Evolutionary conservation across 192 early-diverging fungal species (phyloP), one percentile per base, ranked within the genome.

Genomic region (Entophlyctis helioformis): DNA sequence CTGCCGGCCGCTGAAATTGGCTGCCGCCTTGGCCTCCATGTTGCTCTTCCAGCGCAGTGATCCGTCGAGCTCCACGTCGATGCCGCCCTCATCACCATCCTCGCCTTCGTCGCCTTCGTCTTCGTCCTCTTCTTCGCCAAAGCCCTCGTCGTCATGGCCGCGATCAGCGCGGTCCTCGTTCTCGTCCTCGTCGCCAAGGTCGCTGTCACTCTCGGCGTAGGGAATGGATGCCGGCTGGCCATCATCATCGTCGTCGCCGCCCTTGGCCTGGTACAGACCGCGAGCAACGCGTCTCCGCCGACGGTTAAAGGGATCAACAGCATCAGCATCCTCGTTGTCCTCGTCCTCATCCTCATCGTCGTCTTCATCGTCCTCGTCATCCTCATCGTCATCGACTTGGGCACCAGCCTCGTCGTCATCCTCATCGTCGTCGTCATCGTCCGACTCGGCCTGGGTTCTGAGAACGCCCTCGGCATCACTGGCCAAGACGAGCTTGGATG

Each of bases 1-100:
- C 52, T 54, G 42, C 9, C 63, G 63, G 8, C 61, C 54, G 24
- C 56, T 46, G 53, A 78, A 86, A 16, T 63, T 61, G 9, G 68
- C 53, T 23, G 66, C 62, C 6, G 80, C 85, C 51, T 77, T 79
- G 42, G 74, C 59, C 36, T 73, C 60, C 32, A 87, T 32, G 39
- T 82, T 69, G 19, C 66, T 54, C 57, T 87, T 88, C 85, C 85
- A 87, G 12, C 66, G 63, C 21, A 82, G 38, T 21, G 64, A 51
- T 4, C 74, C 76, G 33, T 70, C 67, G 1, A 71, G 49, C 31
- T 84, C 84, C 57, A 74, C 76, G 26, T 60, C 57, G 8, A 52
- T 50, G 2, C 42, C 23, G 4, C 35, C 62, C 24, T 54, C 56
- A 16, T 54, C 59, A 12, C 56, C 53, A 1, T 69, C 59, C 42